phyloP scores from a whole-genome alignment of 2,329 filamentous ascomycete species.

The Aspergillus sp. region DNA sequence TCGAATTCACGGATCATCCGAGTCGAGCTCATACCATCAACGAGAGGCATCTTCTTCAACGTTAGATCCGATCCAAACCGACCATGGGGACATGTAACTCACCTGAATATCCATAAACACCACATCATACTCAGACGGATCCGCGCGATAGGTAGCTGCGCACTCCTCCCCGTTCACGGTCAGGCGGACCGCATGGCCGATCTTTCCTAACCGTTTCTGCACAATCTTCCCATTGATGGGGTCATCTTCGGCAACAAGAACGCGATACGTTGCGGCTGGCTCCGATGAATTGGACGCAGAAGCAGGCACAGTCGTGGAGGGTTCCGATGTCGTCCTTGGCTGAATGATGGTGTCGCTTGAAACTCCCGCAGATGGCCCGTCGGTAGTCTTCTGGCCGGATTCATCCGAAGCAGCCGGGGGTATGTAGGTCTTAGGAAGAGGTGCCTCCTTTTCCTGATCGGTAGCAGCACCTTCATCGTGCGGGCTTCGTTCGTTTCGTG shows the following conservation, averaged over 20 bases:
- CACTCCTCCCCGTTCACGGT: slow-evolving; percentile 86
- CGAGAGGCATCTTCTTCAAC: slow-evolving; percentile 77
- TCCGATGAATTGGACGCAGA: background rate
- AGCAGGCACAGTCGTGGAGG: background rate
- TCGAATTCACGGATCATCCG: slow-evolving; percentile 80
- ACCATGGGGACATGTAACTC: slow-evolving; percentile 27
- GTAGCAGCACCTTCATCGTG: slow-evolving; percentile 3
- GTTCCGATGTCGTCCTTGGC: background rate
- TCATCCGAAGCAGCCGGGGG: background rate
- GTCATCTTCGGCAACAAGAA: slow-evolving; percentile 84
- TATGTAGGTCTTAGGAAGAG: background rate
- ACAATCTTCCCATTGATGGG: slow-evolving; percentile 84
- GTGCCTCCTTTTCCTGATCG: slow-evolving; percentile 16
- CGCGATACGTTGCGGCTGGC: slow-evolving; percentile 25
- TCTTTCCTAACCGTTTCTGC: slow-evolving; percentile 73
- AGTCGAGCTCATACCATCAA: slow-evolving; percentile 79
- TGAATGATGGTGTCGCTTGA: background rate
- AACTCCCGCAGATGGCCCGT: background rate
- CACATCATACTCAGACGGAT: slow-evolving; percentile 65
- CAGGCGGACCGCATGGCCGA: slow-evolving; percentile 68
- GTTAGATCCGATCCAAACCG: slow-evolving; percentile 1
- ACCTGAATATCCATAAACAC: slow-evolving; percentile 95
- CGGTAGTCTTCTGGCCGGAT: no score
- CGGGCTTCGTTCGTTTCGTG: background rate
- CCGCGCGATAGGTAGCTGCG: slow-evolving; percentile 65